These are phyloP conservation scores for Penicillium glabrum DNA, from an alignment of 2,329 filamentous ascomycete species.

Conservation along the genomic window DNA sequence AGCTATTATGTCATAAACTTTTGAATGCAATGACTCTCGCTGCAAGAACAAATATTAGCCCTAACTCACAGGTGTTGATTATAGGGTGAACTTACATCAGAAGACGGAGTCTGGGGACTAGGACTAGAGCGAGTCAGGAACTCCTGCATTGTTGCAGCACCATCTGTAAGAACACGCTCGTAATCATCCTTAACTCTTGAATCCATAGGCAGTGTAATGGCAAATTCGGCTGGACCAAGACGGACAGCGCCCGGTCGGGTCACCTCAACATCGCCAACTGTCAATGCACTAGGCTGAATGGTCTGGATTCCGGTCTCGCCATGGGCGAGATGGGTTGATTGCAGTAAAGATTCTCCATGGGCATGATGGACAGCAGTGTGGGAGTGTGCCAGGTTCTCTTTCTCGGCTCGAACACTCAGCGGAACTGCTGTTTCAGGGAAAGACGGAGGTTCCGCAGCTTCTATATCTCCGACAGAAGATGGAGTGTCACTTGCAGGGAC, in stretches of 20 bases:
- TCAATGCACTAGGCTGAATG: constrained; percentile 39
- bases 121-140: constrained; percentile 26
- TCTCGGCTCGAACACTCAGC: constrained; percentile 38
- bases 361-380: constrained; percentile 22
- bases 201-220: constrained; percentile 44
- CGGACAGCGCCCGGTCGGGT: constrained; percentile 31
- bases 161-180: constrained; percentile 32
- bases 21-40: constrained; percentile 27
- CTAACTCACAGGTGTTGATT: not conserved
- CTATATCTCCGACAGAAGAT: constrained; percentile 44
- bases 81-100: constrained; percentile 26
- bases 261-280: constrained; percentile 27
- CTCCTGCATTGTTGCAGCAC: constrained; percentile 29
- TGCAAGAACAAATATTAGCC: constrained; percentile 18
- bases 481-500: constrained; percentile 27
- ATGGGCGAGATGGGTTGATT: constrained; percentile 27
- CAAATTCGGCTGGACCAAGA: constrained; percentile 42
- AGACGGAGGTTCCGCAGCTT: constrained; percentile 29
- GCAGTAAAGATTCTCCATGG: constrained; percentile 26
- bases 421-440: constrained; percentile 33
- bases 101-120: constrained; percentile 8
- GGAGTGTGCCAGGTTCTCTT: constrained; percentile 24
- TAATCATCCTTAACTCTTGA: constrained; percentile 45
- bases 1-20: constrained; percentile 35
- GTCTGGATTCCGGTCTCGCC: constrained; percentile 28